phyloP scores from a whole-genome alignment of 805 yeast genomes.

The Candida fluviatilis region DNA sequence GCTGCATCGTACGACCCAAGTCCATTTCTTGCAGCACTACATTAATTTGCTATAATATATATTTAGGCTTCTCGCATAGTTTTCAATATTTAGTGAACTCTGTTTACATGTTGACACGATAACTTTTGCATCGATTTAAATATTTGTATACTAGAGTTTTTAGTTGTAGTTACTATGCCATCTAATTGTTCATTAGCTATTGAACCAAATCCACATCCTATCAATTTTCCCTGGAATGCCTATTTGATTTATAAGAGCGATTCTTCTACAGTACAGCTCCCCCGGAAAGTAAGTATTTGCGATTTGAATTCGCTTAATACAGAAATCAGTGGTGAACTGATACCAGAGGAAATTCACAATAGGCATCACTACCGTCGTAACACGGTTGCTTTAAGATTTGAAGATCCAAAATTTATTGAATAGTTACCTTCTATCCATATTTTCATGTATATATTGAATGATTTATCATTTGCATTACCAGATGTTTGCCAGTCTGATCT shows the following conservation, averaged over 20 bases:
- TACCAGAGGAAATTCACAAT: neutral
- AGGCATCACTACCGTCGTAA: conserved; percentile 40
- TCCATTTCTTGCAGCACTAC: no score
- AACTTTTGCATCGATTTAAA: no score
- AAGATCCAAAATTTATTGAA: conserved; percentile 21
- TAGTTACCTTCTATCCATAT: neutral
- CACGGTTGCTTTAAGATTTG: conserved; percentile 46
- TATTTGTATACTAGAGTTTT: neutral
- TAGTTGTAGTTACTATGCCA: neutral
- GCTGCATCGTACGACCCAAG: neutral
- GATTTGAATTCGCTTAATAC: neutral
- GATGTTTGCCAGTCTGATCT: no score
- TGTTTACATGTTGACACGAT: no score
- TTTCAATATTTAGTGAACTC: no score
- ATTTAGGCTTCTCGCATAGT: no score
- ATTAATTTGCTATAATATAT: no score
- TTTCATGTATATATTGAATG: neutral
- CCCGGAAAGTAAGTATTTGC: neutral
- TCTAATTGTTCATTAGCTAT: conserved; percentile 15
- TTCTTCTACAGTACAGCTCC: neutral
- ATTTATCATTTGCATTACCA: no score
- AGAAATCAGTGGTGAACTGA: neutral
- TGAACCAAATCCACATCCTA: conserved; percentile 7
- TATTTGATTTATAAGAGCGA: conserved; percentile 13
- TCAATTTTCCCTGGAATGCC: conserved; percentile 17